Percentiles rank a stretch among this genome's conserved stretches.
These are phyloP conservation scores for Lactarius quietus DNA, from an alignment of 768 basidiomycete species.

Conservation along the genomic window DNA sequence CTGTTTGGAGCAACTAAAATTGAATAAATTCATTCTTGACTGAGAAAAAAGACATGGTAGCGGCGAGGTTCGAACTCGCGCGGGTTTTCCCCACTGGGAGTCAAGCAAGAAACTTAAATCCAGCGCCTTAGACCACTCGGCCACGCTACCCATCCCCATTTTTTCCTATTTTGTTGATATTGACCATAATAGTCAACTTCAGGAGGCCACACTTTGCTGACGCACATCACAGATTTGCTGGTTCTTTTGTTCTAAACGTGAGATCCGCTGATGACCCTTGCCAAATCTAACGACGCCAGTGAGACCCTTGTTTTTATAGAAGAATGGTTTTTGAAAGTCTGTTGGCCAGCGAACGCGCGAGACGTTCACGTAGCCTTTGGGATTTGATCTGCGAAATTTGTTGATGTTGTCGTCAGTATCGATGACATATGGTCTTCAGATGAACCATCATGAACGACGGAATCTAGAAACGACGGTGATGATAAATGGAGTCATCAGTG, in stretches of 20 bases:
- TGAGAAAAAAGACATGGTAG: conserved; percentile 46
- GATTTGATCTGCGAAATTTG: conserved; percentile 54
- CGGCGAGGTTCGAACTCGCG: conserved; percentile 92
- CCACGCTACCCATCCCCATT: conserved; percentile 53
- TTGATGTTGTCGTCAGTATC: conserved; percentile 51
- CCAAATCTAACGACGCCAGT: conserved; percentile 59
- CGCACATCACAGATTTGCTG: too few species aligned
- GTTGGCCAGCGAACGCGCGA: conserved; percentile 68
- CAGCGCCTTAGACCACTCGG: conserved; percentile 93
- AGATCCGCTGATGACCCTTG: conserved; percentile 42
- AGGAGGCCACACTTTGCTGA: too few species aligned
- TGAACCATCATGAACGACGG: too few species aligned
- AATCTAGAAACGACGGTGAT: too few species aligned
- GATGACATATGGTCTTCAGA: too few species aligned
- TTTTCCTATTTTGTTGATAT: too few species aligned
- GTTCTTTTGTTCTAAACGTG: too few species aligned
- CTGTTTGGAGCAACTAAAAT: not conserved
- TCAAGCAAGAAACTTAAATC: conserved; percentile 71
- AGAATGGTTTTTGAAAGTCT: conserved; percentile 28
- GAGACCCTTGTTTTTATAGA: conserved; percentile 48
- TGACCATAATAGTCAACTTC: too few species aligned
- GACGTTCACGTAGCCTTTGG: conserved; percentile 47
- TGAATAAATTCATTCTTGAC: too few species aligned
- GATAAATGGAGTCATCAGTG: too few species aligned
- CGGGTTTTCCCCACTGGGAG: conserved; percentile 82